phyloP scores from a whole-genome alignment of 345 rosid genomes.

The Mercurialis annua region DNA sequence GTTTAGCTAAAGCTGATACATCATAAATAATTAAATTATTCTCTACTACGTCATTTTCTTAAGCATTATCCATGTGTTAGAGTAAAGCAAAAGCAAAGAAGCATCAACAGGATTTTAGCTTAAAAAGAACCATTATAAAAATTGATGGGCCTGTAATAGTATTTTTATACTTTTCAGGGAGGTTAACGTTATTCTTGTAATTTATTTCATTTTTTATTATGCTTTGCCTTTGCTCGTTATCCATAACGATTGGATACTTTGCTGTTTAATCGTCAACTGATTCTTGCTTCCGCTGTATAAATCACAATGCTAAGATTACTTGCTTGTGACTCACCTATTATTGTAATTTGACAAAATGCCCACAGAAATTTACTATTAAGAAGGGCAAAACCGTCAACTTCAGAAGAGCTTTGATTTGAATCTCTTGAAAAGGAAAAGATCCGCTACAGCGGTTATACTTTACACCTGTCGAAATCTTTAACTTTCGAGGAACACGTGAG shows the following conservation, averaged over 20 bases:
- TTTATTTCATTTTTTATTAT: not conserved
- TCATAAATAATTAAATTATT: not conserved
- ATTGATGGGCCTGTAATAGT: not conserved
- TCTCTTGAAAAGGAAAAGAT: conserved; percentile 1
- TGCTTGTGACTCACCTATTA: not conserved
- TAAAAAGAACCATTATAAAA: not conserved
- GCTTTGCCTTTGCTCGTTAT: too few species aligned
- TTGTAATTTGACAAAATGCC: not conserved
- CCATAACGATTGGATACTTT: too few species aligned
- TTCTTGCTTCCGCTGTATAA: not conserved
- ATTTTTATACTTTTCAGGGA: not conserved
- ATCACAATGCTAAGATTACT: not conserved
- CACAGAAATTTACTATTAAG: not conserved
- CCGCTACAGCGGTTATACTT: not conserved
- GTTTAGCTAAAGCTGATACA: conserved; percentile 2
- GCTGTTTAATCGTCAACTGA: not conserved
- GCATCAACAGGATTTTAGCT: not conserved
- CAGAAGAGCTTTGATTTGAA: not conserved
- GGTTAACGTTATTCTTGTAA: conserved; percentile 7
- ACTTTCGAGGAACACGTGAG: not conserved
- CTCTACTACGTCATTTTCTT: not conserved
- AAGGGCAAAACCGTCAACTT: not conserved
- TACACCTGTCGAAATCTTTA: not conserved
- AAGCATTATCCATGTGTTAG: not conserved
- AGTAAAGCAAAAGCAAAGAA: conserved; percentile 9